phyloP scores from a whole-genome alignment of 331 rosid genomes.

The Acacia concinna region DNA sequence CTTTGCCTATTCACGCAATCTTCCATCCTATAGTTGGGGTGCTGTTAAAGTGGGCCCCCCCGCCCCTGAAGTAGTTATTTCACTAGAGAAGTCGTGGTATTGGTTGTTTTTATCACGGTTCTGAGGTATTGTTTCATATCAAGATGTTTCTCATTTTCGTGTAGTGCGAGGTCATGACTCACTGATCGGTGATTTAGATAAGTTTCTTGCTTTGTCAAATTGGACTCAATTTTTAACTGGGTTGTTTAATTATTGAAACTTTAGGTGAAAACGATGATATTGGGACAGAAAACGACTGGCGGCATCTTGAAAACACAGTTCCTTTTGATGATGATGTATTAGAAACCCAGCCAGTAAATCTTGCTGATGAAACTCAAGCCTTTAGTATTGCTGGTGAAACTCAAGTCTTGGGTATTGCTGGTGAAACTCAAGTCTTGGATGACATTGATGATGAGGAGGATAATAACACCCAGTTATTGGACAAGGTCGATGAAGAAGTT shows the following conservation, averaged over 20 bases:
- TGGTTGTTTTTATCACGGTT: neutral
- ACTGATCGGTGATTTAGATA: neutral
- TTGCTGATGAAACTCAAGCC: constrained; percentile 44
- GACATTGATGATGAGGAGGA: constrained; percentile 34
- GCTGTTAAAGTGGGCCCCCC: neutral
- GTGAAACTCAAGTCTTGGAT: constrained; percentile 60
- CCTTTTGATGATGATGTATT: constrained; percentile 40
- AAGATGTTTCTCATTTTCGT: neutral
- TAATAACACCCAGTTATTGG: constrained; percentile 50
- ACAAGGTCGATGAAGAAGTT: constrained; percentile 42
- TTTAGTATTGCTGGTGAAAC: constrained; percentile 46
- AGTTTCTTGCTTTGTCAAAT: neutral
- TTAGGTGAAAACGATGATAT: constrained; percentile 29
- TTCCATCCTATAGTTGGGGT: neutral
- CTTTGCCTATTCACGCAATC: neutral
- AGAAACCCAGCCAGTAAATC: constrained; percentile 44
- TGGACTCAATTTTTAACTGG: neutral
- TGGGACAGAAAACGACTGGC: constrained; percentile 29
- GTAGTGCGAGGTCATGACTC: neutral
- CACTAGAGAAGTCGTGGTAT: neutral
- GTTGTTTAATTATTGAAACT: neutral
- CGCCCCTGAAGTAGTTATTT: neutral
- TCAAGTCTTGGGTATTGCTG: constrained; percentile 36
- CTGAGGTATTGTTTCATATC: neutral
- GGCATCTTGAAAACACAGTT: constrained; percentile 37